phyloP scores from a whole-genome alignment of 2,329 filamentous ascomycete species.

The Diaporthe citri region DNA sequence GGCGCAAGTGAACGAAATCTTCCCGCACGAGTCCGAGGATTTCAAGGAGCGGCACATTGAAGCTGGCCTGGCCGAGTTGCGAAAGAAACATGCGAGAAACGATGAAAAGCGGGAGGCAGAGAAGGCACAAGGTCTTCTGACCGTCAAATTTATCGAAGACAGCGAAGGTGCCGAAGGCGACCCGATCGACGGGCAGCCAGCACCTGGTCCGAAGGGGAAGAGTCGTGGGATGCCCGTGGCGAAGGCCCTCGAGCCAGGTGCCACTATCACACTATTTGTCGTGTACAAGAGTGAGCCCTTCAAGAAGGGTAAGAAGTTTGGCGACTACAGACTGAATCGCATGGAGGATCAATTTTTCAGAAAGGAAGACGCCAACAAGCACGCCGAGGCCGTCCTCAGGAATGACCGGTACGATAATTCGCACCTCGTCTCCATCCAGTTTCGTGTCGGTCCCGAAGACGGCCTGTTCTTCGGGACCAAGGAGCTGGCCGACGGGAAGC shows the following conservation, averaged over 20 bases:
- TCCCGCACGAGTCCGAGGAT: constrained; percentile 13
- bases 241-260: constrained; percentile 26
- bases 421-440: constrained; percentile 15
- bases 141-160: constrained; percentile 19
- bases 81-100: neutral
- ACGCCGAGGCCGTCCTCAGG: constrained; percentile 32
- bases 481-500: constrained; percentile 26
- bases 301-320: neutral
- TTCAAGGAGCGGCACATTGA: neutral
- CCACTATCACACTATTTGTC: constrained; percentile 11
- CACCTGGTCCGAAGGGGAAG: neutral
- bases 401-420: neutral
- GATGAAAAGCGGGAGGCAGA: neutral
- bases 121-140: neutral
- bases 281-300: constrained; percentile 32
- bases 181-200: neutral
- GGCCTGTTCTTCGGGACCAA: constrained; percentile 23
- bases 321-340: neutral
- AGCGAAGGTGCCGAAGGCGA: neutral
- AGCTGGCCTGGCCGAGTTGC: neutral
- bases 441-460: constrained; percentile 9
- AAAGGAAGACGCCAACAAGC: constrained; percentile 29
- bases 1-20: neutral
- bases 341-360: constrained; percentile 21
- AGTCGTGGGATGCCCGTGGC: constrained; percentile 1